phyloP scores from a whole-genome alignment of 805 yeast species.

The Kurtzmaniella cleridarum region DNA sequence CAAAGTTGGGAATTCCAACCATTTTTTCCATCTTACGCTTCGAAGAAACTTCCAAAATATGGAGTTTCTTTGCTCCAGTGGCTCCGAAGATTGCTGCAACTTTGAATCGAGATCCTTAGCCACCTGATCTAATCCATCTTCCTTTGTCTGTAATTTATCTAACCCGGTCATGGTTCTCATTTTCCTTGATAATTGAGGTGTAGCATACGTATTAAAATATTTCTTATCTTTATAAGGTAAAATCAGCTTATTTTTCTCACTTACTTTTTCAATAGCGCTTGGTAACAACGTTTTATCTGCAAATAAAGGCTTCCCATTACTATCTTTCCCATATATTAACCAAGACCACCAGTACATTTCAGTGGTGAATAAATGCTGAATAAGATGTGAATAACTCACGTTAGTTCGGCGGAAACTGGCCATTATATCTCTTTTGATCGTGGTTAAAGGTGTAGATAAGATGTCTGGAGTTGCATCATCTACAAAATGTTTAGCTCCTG shows the following conservation, averaged over 20 bases:
- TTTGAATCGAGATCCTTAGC: conserved; percentile 5
- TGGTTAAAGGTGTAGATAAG: conserved; percentile 14
- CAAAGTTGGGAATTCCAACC: conserved; percentile 22
- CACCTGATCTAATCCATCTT: conserved; percentile 2
- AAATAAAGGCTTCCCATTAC: conserved; percentile 24
- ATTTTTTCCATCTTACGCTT: conserved; percentile 13
- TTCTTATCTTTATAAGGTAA: conserved; percentile 28
- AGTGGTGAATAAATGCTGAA: conserved; percentile 19
- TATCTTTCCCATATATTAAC: conserved; percentile 33
- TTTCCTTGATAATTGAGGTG: conserved; percentile 37
- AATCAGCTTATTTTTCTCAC: conserved; percentile 12
- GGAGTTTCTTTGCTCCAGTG: conserved; percentile 22
- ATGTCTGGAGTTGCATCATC: conserved; percentile 27
- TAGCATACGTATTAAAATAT: conserved; percentile 37
- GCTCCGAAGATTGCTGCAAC: conserved; percentile 9
- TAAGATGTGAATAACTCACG: conserved; percentile 18
- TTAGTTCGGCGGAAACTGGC: conserved; percentile 18
- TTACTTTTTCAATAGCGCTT: conserved; percentile 15
- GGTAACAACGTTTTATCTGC: conserved; percentile 14
- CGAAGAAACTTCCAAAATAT: conserved; percentile 29
- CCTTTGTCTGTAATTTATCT: conserved; percentile 10
- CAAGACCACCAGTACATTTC: conserved; percentile 38
- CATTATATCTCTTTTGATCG: conserved; percentile 23
- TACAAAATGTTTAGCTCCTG: conserved; percentile 31
- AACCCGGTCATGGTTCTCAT: conserved; percentile 34